Evolutionary conservation across 2,329 filamentous ascomycete genomes (phyloP).

Genomic region (Capronia coronata): DNA sequence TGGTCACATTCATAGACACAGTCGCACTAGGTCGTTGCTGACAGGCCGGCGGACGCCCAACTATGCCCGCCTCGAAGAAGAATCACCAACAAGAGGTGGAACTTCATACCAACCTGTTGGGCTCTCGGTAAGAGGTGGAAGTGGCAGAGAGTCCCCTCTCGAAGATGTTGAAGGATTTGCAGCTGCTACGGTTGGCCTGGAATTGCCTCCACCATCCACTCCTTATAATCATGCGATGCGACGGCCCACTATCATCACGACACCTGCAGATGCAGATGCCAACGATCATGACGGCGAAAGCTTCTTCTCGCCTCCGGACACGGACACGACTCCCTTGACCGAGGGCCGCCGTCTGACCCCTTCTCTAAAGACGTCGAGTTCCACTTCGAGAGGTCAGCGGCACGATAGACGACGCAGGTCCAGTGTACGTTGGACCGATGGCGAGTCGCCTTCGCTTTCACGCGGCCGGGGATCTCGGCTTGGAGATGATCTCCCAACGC

Average conservation of each 20-base stretch:
- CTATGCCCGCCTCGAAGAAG: slow-evolving; percentile 25
- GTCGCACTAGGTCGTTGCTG: slow-evolving; percentile 44
- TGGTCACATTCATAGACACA: slow-evolving; percentile 23
- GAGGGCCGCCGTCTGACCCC: slow-evolving; percentile 51
- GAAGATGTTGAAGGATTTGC: slow-evolving; percentile 39
- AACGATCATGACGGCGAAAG: slow-evolving; percentile 32
- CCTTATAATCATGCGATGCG: slow-evolving; percentile 23
- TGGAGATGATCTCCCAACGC: slow-evolving; percentile 54
- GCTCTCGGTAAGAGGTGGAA: slow-evolving; percentile 27
- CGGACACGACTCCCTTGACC: slow-evolving; percentile 56
- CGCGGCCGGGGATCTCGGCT: slow-evolving; percentile 43
- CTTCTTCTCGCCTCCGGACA: slow-evolving; percentile 40
- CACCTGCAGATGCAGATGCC: slow-evolving; percentile 25
- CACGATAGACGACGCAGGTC: slow-evolving; percentile 47
- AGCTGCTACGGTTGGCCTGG: slow-evolving; percentile 40
- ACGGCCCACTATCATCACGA: slow-evolving; percentile 28
- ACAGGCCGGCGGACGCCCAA: slow-evolving; percentile 37
- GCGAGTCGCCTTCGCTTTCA: slow-evolving; percentile 19
- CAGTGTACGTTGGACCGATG: slow-evolving; percentile 48
- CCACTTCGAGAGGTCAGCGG: slow-evolving; percentile 38
- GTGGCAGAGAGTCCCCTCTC: slow-evolving; percentile 35
- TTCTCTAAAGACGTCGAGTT: slow-evolving; percentile 44
- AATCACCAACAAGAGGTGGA: slow-evolving; percentile 24
- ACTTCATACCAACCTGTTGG: slow-evolving; percentile 4
- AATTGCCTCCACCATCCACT: slow-evolving; percentile 32